Percentiles rank a stretch among this genome's conserved stretches.
Conservation (phyloP, 768 basidiomycete species). For the Hygrocybe punicea region DNA sequence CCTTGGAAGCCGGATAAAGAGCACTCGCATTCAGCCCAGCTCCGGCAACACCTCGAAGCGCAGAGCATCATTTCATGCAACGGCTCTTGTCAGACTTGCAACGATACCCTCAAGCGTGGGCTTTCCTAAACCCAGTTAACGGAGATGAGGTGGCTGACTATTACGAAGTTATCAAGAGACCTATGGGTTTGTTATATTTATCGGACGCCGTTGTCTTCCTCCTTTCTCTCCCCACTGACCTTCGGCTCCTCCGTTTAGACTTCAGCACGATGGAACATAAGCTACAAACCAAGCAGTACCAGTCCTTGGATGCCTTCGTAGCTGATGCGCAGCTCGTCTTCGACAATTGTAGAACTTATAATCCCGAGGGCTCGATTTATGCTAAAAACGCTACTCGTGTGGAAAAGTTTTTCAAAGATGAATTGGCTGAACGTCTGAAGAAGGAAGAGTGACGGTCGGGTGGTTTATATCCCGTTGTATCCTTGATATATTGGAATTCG, state of each 20-base stretch:
- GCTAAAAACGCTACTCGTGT: slow-evolving; percentile 80
- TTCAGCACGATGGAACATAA: slow-evolving; percentile 85
- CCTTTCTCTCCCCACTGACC: slow-evolving; percentile 4
- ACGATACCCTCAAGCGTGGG: slow-evolving; percentile 78
- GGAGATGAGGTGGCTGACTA: slow-evolving; percentile 81
- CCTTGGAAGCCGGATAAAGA: not conserved
- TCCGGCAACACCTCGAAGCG: slow-evolving; percentile 41
- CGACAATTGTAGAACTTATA: slow-evolving; percentile 86
- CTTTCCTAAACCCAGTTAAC: slow-evolving; percentile 81
- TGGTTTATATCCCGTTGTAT: too few species aligned
- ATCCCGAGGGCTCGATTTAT: slow-evolving; percentile 76
- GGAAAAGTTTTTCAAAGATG: slow-evolving; percentile 70
- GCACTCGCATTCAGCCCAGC: slow-evolving; percentile 25
- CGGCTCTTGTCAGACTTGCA: slow-evolving; percentile 76
- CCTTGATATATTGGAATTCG: too few species aligned
- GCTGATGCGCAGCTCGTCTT: slow-evolving; percentile 82
- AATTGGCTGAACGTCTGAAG: slow-evolving; percentile 38
- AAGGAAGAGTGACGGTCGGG: slow-evolving; percentile 23
- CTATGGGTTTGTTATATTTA: slow-evolving; percentile 72
- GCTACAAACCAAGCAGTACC: slow-evolving; percentile 84
- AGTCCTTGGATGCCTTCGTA: slow-evolving; percentile 66
- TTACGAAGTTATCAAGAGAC: slow-evolving; percentile 80
- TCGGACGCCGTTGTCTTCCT: not conserved
- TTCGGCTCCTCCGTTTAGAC: slow-evolving; percentile 46
- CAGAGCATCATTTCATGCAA: slow-evolving; percentile 67